Base-by-base conservation (phyloP, 1,284 basidiomycete genomes). In the Ceratobasidium sp. region DNA sequence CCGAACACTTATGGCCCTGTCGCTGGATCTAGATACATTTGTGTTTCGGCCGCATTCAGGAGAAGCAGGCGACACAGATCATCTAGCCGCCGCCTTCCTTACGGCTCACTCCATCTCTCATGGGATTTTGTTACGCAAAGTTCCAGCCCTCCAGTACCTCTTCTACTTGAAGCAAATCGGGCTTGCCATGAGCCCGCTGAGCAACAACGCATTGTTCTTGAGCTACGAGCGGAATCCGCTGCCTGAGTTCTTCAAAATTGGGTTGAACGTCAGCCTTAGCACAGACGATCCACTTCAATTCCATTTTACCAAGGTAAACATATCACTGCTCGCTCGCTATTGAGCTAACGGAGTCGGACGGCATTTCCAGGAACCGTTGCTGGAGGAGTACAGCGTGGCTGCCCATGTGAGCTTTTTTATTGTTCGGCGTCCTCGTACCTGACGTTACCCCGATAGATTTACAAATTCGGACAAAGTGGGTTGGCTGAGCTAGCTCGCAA, bases 21-120 rank as follows among this genome's bases (percentile, higher is more conserved):
- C 16, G 21, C 40, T 21, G 33, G 51, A 12, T 16, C 18, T 76
- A 96, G 95, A 90, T 79, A 99, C 96, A 0, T 96, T 99, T 79
- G 96, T 98, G 46, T 88, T 99, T 73, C 91, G 97, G 49, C 97
- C 97, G 0, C 97, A 99, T 81, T 93, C 93, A 30, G 97, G 97
- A 70, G 97, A 99, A 83, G 97, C 97, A 0, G 97, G 97, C 49
- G 97, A 99, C 79, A 94, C 97, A 0, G 96, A 99, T 80, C 97
- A 99, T 80, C 86, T 99, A 23, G 94, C 96, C 0, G 93, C 96
- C 0, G 92, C 96, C 1, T 99, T 95, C 86, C 86, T 99, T 30
- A 95, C 95, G 0, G 92, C 96, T 4, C 96, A 99, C 79, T 98
- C 96, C 0, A 99, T 99, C 80, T 98, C 96, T 16, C 97, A 99